A percentile compares a stretch with the other conserved stretches of the same genome.
phyloP scores from a whole-genome alignment of 371 early-diverging fungal genomes.

The Apophysomyces trapeziformis region DNA sequence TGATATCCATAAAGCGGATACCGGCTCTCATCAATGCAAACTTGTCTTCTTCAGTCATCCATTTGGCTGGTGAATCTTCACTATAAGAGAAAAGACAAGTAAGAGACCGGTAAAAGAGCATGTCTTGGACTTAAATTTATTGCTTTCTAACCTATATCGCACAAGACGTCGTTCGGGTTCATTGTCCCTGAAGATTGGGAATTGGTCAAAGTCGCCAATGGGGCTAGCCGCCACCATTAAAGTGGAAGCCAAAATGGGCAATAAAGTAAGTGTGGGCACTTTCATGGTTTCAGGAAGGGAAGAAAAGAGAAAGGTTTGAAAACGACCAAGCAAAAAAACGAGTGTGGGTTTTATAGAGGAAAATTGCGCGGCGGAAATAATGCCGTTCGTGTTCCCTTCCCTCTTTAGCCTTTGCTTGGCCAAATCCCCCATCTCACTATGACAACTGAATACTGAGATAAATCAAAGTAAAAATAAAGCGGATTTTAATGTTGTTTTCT shows the following conservation, averaged over 20 bases:
- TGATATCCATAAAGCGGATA: conserved; percentile 87
- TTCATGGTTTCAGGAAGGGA: conserved; percentile 36
- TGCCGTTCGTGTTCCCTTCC: too few relatives aligned
- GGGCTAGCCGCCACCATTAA: conserved; percentile 33
- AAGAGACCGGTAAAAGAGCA: too few relatives aligned
- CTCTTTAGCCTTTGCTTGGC: too few relatives aligned
- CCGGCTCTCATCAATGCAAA: conserved; percentile 66
- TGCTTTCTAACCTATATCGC: conserved; percentile 28
- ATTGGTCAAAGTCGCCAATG: conserved; percentile 30
- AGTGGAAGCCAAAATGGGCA: conserved; percentile 33
- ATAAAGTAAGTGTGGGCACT: conserved; percentile 15
- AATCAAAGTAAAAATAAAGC: too few relatives aligned
- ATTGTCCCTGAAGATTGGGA: conserved; percentile 23
- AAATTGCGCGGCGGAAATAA: too few relatives aligned
- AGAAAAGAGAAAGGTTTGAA: conserved; percentile 7
- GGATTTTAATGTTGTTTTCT: too few relatives aligned
- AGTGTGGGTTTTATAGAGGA: background rate
- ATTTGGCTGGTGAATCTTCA: conserved; percentile 57
- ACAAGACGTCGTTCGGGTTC: conserved; percentile 40
- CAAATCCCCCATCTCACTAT: too few relatives aligned
- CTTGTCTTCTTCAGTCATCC: conserved; percentile 72
- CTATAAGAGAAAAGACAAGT: conserved; percentile 11
- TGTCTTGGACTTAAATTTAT: too few relatives aligned
- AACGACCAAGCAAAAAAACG: conserved; percentile 17
- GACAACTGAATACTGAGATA: too few relatives aligned